A percentile compares a stretch with the other conserved stretches of the same genome.
These are phyloP conservation scores for Metarhizium album DNA, from an alignment of 2,329 filamentous ascomycete genomes.

Conservation along the genomic window DNA sequence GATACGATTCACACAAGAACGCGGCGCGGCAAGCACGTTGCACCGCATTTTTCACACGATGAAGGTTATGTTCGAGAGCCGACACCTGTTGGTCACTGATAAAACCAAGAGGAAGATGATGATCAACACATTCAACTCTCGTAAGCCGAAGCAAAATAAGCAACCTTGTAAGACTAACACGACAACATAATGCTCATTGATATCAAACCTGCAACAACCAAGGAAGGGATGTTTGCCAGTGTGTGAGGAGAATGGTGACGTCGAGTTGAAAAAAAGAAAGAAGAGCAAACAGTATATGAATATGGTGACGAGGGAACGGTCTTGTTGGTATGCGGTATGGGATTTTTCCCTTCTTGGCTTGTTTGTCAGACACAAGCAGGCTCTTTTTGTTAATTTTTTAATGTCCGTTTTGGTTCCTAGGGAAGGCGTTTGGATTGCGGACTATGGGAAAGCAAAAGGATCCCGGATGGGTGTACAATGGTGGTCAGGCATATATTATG, in stretches of 20 bases:
- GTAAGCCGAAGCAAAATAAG: conserved; percentile 5
- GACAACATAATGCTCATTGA: not conserved
- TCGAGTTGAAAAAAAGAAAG: not conserved
- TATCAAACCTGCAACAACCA: not conserved
- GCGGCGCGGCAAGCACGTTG: conserved; percentile 86
- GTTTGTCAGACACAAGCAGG: not conserved
- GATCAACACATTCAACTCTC: conserved; percentile 54
- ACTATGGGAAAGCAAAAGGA: not conserved
- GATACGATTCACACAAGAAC: conserved; percentile 77
- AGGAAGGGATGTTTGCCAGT: not conserved
- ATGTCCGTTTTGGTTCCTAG: conserved; percentile 6
- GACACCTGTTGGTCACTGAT: conserved; percentile 59
- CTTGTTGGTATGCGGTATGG: conserved; percentile 4
- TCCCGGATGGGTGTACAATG: conserved; percentile 1
- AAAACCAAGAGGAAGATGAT: conserved; percentile 59
- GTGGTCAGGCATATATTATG: not conserved
- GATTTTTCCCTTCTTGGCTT: not conserved
- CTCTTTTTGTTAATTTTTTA: conserved; percentile 6
- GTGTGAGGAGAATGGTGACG: not conserved
- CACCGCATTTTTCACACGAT: conserved; percentile 71
- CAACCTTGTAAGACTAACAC: not conserved
- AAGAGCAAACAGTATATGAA: conserved; percentile 2
- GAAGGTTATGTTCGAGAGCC: conserved; percentile 53
- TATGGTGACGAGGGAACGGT: not conserved
- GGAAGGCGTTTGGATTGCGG: conserved; percentile 4